A percentile compares a stretch with the other conserved stretches of the same genome.
Evolutionary conservation across 805 yeast genomes (phyloP).

Genomic region (Ogataea nitratoaversa): DNA sequence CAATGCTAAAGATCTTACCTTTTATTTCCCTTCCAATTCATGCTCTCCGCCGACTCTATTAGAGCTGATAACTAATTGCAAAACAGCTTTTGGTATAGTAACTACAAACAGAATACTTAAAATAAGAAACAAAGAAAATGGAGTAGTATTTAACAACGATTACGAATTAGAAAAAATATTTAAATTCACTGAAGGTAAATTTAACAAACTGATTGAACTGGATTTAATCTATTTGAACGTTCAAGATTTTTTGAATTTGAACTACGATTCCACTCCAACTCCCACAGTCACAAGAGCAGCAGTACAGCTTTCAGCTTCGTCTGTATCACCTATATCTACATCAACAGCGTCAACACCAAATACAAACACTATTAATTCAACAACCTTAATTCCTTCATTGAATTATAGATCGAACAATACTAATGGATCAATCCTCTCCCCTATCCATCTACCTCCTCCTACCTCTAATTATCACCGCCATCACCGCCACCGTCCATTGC

Average conservation of each 20-base stretch:
- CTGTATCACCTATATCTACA: too few species aligned
- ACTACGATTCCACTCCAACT: slow-evolving; percentile 18
- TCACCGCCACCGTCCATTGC: slow-evolving; percentile 1
- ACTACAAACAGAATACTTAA: slow-evolving; percentile 32
- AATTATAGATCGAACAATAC: not conserved
- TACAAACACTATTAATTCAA: slow-evolving; percentile 1
- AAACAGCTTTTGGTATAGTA: slow-evolving; percentile 61
- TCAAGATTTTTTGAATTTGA: slow-evolving; percentile 27
- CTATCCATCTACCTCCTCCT: slow-evolving; percentile 1
- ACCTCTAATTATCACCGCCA: slow-evolving; percentile 1
- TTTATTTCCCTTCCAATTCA: slow-evolving; percentile 58
- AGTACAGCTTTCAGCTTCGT: not conserved
- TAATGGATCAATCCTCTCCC: slow-evolving; percentile 2
- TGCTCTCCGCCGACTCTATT: slow-evolving; percentile 76
- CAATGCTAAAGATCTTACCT: slow-evolving; percentile 51
- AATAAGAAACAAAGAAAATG: slow-evolving; percentile 30
- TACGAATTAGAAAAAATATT: slow-evolving; percentile 45
- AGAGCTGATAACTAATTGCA: slow-evolving; percentile 78
- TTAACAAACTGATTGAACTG: slow-evolving; percentile 33
- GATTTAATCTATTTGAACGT: slow-evolving; percentile 34
- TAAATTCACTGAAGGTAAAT: slow-evolving; percentile 15
- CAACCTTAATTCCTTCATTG: slow-evolving; percentile 4
- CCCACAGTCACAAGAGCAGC: not conserved
- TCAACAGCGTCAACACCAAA: too few species aligned
- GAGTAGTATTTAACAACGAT: slow-evolving; percentile 38